These are phyloP conservation scores for Aspergillus arachidicola DNA, from an alignment of 2,329 filamentous ascomycete species.

Conservation along the genomic window DNA sequence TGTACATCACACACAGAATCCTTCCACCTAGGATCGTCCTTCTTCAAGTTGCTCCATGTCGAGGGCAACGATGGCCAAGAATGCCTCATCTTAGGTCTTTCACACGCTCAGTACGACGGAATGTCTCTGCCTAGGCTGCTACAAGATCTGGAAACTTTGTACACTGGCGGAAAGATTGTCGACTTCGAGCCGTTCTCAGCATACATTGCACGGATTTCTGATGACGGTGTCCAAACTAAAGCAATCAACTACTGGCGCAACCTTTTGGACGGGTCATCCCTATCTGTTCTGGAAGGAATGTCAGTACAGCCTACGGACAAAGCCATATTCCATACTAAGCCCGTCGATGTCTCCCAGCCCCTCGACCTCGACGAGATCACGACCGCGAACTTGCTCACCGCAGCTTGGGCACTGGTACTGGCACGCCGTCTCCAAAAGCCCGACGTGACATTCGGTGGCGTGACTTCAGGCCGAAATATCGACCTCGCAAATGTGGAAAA, in stretches of 20 bases:
- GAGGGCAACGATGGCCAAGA: conserved; percentile 33
- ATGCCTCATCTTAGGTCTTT: conserved; percentile 58
- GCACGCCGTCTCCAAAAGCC: conserved; percentile 51
- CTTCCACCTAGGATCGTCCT: conserved; percentile 59
- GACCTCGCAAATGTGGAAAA: conserved; percentile 55
- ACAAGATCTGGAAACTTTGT: conserved; percentile 59
- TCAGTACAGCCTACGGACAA: conserved; percentile 24
- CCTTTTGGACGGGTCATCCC: conserved; percentile 55
- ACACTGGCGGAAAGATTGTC: conserved; percentile 34
- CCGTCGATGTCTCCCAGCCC: conserved; percentile 45
- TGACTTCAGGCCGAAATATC: conserved; percentile 64
- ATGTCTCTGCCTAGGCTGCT: conserved; percentile 63
- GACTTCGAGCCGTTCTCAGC: conserved; percentile 43
- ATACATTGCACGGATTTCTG: conserved; percentile 39
- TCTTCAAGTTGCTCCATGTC: conserved; percentile 59
- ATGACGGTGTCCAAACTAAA: conserved; percentile 41
- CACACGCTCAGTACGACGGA: conserved; percentile 68
- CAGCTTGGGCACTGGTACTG: conserved; percentile 64
- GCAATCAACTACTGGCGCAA: conserved; percentile 55
- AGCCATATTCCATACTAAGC: conserved; percentile 26
- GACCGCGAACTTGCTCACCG: conserved; percentile 62
- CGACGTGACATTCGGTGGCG: conserved; percentile 65
- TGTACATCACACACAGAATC: conserved; percentile 56
- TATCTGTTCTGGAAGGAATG: conserved; percentile 37
- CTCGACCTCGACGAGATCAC: conserved; percentile 56